A percentile compares a stretch with the other conserved stretches of the same genome.
Conservation (phyloP, 1,139 yeast species). For the Pichia sp. region DNA sequence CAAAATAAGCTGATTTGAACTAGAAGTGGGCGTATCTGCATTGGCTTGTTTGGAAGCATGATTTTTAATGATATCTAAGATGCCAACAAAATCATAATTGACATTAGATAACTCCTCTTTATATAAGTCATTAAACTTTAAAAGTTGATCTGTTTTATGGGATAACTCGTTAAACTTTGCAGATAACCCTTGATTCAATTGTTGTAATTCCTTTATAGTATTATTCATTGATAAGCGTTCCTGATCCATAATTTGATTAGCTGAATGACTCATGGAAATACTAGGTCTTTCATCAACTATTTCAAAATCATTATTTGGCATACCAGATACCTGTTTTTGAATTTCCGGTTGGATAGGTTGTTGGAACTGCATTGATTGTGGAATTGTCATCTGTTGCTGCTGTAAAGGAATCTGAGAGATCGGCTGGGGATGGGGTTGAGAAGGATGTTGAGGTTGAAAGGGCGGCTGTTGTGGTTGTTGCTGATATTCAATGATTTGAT, state of each 20-base stretch:
- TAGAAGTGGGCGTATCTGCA: background rate
- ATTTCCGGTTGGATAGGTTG: background rate
- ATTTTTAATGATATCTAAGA: constrained; percentile 38
- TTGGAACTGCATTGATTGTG: background rate
- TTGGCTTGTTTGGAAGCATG: background rate
- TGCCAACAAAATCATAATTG: constrained; percentile 41
- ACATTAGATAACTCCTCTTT: constrained; percentile 37
- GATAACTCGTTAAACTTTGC: constrained; percentile 30
- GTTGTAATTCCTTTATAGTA: constrained; percentile 9
- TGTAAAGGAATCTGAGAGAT: background rate
- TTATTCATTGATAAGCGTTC: constrained; percentile 1
- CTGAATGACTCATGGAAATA: background rate
- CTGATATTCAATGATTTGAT: background rate
- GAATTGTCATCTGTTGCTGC: background rate
- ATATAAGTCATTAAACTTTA: constrained; percentile 37
- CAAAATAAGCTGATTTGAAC: background rate
- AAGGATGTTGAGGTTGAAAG: background rate
- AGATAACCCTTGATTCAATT: constrained; percentile 6
- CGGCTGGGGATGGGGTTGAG: background rate
- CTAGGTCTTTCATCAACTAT: constrained; percentile 1
- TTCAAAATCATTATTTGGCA: background rate
- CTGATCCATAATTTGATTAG: constrained; percentile 1
- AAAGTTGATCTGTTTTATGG: constrained; percentile 32
- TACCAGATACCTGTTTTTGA: background rate
- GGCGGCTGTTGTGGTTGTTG: background rate